A percentile compares a stretch with the other conserved stretches of the same genome.
phyloP scores from a whole-genome alignment of 2,329 filamentous ascomycete genomes.

The Clonostachys sp. region DNA sequence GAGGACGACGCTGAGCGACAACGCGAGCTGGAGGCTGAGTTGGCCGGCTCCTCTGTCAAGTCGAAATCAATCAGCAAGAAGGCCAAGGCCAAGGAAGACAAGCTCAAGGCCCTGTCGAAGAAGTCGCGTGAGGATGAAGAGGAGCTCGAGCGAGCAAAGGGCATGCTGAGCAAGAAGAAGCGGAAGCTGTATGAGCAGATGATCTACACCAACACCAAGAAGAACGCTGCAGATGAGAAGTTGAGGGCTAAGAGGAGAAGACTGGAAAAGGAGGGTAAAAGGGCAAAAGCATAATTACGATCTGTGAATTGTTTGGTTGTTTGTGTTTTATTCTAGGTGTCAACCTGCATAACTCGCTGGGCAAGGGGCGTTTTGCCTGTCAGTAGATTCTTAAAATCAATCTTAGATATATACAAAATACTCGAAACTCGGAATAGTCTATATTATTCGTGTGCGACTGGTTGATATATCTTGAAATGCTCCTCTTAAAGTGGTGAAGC shows the following conservation, averaged over 20 bases:
- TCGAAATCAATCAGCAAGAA: constrained; percentile 44
- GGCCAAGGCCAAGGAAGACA: constrained; percentile 64
- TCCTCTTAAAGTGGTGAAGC: no score
- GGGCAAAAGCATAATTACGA: background rate
- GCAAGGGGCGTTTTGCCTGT: no score
- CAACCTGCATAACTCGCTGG: no score
- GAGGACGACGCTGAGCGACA: constrained; percentile 75
- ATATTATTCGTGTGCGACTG: no score
- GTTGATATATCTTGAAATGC: no score
- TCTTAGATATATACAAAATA: no score
- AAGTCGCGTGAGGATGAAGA: constrained; percentile 75
- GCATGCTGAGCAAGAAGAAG: constrained; percentile 98
- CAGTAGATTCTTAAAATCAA: no score
- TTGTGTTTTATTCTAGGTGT: no score
- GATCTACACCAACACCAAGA: constrained; percentile 91
- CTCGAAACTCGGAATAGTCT: no score
- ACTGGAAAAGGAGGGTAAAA: constrained; percentile 64
- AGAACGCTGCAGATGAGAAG: constrained; percentile 84
- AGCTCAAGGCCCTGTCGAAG: constrained; percentile 63
- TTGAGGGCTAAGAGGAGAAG: constrained; percentile 86
- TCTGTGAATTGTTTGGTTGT: background rate
- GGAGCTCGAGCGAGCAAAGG: constrained; percentile 87
- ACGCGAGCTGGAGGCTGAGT: constrained; percentile 87
- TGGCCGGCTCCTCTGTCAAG: constrained; percentile 62
- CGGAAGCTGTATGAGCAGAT: constrained; percentile 97